Evolutionary conservation across 352 stramenopile genomes (phyloP).

Genomic region (Phytophthora sp.): DNA sequence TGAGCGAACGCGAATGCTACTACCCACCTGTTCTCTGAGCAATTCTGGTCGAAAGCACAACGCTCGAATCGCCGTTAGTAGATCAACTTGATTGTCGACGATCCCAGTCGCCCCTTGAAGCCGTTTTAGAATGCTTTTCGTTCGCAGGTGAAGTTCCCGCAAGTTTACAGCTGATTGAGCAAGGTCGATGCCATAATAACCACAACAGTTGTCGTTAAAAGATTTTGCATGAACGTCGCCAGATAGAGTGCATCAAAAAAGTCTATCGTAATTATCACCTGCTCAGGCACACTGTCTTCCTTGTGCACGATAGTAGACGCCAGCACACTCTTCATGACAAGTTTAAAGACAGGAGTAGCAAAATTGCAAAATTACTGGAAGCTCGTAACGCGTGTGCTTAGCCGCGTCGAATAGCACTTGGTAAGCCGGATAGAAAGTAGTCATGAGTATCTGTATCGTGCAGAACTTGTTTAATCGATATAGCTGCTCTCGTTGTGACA

Average conservation of each 20-base stretch:
- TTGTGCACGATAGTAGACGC: neutral
- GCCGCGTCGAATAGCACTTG: neutral
- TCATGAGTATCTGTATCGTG: neutral
- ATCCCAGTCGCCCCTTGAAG: neutral
- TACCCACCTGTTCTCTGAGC: neutral
- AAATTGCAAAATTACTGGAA: neutral
- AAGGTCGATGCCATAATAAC: neutral
- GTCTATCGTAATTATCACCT: neutral
- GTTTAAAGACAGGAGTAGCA: neutral
- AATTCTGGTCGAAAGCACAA: neutral
- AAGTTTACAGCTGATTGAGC: neutral
- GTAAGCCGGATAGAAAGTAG: neutral
- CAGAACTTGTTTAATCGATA: neutral
- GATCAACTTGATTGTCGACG: neutral
- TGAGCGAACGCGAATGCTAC: neutral
- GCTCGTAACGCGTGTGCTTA: neutral
- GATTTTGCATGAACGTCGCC: neutral
- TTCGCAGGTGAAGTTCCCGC: neutral
- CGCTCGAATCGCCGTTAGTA: neutral
- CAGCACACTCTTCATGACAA: constrained; percentile 1
- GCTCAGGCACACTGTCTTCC: neutral
- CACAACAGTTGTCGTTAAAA: neutral
- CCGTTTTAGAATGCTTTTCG: neutral
- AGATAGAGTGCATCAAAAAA: constrained; percentile 8
- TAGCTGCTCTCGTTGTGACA: neutral